Evolutionary conservation across 2,329 filamentous ascomycete species (phyloP).

Genomic region (Venturia oleaginea): DNA sequence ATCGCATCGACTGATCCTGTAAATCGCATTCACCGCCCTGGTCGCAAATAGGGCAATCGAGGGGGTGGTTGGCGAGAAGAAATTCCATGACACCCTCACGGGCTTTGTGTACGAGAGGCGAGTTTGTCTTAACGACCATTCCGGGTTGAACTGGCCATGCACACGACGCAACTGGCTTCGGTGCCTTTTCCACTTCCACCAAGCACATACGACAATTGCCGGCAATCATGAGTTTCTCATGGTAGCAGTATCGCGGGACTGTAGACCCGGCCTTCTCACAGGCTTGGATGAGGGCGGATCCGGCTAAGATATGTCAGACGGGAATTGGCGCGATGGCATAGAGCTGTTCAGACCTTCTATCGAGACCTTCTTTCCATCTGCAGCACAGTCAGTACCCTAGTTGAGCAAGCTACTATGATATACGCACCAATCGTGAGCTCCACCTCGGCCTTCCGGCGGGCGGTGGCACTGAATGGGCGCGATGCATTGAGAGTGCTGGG

Average conservation of each 20-base stretch:
- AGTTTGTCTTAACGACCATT: slow-evolving; percentile 99
- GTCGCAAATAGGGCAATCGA: slow-evolving; percentile 96
- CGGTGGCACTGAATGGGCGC: slow-evolving; percentile 74
- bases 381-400: slow-evolving; percentile 26
- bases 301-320: slow-evolving; percentile 50
- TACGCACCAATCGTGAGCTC: slow-evolving; percentile 86
- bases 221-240: slow-evolving; percentile 99
- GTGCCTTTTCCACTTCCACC: slow-evolving; percentile 92
- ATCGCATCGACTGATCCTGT: slow-evolving; percentile 98
- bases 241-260: slow-evolving; percentile 96
- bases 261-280: slow-evolving; percentile 95
- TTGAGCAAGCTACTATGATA: slow-evolving; percentile 20
- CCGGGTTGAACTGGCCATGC: slow-evolving; percentile 97
- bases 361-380: slow-evolving; percentile 96
- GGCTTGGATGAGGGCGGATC: slow-evolving; percentile 94
- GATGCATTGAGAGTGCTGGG: slow-evolving; percentile 48
- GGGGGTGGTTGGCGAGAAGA: slow-evolving; percentile 86
- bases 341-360: slow-evolving; percentile 66
- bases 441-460: slow-evolving; percentile 76
- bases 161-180: slow-evolving; percentile 96
- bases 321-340: slow-evolving; percentile 18
- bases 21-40: slow-evolving; percentile 98
- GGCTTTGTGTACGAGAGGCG: slow-evolving; percentile 91
- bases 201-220: slow-evolving; percentile 99
- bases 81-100: slow-evolving; percentile 99